phyloP scores from a whole-genome alignment of 1,284 basidiomycete genomes.

The Fomitopsis betulina region DNA sequence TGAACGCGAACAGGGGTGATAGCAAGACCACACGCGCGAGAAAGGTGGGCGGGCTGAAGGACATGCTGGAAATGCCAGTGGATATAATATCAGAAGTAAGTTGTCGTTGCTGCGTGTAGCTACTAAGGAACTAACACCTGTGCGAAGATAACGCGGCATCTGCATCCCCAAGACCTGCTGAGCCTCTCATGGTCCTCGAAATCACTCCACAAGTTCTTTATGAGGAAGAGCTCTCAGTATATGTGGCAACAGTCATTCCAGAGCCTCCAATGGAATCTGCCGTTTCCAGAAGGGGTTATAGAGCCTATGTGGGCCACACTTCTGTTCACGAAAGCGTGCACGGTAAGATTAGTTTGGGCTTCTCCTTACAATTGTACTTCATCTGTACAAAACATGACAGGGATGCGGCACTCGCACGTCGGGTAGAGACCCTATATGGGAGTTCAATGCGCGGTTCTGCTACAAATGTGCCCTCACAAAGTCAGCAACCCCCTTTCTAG shows the following conservation, averaged over 20 bases:
- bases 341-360: not conserved
- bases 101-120: not conserved
- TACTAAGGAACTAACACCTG: not conserved
- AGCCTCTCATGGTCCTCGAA: not conserved
- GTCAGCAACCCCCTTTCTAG: not conserved
- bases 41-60: not conserved
- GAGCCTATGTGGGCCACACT: not conserved
- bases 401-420: not conserved
- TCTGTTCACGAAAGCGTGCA: not conserved
- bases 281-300: not conserved
- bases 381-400: not conserved
- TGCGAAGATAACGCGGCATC: not conserved
- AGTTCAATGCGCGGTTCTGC: not conserved
- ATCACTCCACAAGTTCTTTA: not conserved
- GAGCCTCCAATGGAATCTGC: not conserved
- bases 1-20: not conserved
- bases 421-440: not conserved
- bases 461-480: not conserved
- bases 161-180: not conserved
- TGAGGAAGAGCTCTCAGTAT: not conserved
- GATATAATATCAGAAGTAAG: not conserved
- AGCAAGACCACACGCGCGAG: not conserved
- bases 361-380: not conserved
- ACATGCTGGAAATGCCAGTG: not conserved
- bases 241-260: not conserved